Evolutionary conservation across 441 rosid genomes (phyloP).

Genomic region (Corymbia citriodora): DNA sequence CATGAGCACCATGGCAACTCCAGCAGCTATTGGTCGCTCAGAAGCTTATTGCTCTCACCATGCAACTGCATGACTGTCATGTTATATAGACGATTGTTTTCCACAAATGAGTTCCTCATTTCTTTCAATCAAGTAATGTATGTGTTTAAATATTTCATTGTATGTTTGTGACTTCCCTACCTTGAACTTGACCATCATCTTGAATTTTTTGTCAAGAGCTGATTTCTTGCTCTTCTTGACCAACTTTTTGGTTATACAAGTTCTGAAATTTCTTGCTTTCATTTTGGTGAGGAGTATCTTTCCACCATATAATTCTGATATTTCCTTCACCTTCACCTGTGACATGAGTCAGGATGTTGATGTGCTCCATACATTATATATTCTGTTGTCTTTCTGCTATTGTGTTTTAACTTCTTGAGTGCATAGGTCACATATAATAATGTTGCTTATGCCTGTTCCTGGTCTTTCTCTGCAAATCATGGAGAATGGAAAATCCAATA

Average conservation of each 20-base stretch:
- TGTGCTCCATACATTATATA: not conserved
- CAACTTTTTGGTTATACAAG: not conserved
- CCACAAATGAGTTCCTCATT: not conserved
- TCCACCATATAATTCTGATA: not conserved
- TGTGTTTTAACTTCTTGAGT: not conserved
- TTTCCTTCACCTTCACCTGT: not conserved
- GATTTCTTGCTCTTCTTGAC: not conserved
- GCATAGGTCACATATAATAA: not conserved
- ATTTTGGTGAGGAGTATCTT: not conserved
- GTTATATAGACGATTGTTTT: not conserved
- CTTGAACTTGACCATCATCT: not conserved
- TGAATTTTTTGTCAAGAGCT: not conserved
- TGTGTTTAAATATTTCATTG: not conserved
- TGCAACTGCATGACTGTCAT: not conserved
- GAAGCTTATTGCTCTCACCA: not conserved
- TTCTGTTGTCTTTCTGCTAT: not conserved
- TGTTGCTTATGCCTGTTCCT: not conserved
- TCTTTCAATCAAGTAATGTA: not conserved
- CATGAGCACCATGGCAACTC: not conserved
- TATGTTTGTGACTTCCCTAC: not conserved
- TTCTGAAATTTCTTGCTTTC: not conserved
- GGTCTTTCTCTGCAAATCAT: not conserved
- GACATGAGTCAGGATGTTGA: not conserved
- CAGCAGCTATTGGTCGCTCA: not conserved
- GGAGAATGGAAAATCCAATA: not conserved